Percentiles rank a stretch among this genome's conserved stretches.
These are phyloP conservation scores for Dichotomopilus funicola DNA, from an alignment of 2,329 filamentous ascomycete species.

Conservation along the genomic window DNA sequence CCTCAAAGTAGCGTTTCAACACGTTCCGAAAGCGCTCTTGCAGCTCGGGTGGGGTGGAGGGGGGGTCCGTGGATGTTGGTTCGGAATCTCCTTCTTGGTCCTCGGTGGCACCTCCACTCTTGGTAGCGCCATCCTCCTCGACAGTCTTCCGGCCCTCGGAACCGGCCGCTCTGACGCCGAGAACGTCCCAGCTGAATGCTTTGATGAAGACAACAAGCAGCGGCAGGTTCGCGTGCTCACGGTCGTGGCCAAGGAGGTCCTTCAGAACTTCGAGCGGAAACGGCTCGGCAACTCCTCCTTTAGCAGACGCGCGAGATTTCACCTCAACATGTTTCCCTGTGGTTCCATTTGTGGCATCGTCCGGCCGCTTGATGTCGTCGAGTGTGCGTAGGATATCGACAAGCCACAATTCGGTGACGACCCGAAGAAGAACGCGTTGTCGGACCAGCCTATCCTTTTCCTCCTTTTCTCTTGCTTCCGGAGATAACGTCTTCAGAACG, in stretches of 20 bases:
- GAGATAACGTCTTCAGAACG: constrained; percentile 66
- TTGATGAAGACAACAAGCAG: constrained; percentile 94
- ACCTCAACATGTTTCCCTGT: constrained; percentile 56
- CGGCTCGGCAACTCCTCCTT: constrained; percentile 69
- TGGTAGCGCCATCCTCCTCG: constrained; percentile 70
- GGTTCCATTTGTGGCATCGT: constrained; percentile 56
- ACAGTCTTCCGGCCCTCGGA: constrained; percentile 77
- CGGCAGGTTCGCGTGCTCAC: constrained; percentile 85
- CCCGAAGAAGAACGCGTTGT: constrained; percentile 77
- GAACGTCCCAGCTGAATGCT: constrained; percentile 89
- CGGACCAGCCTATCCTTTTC: constrained; percentile 87
- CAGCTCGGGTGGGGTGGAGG: constrained; percentile 68
- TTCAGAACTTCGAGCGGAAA: constrained; percentile 98
- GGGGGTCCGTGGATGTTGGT: constrained; percentile 54
- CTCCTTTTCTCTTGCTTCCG: constrained; percentile 84
- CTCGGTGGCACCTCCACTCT: constrained; percentile 33
- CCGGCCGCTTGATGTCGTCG: constrained; percentile 56
- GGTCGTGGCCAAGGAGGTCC: constrained; percentile 87
- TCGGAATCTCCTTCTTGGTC: constrained; percentile 44
- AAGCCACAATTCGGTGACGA: constrained; percentile 95
- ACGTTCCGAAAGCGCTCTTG: constrained; percentile 83
- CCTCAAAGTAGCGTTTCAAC: constrained; percentile 81
- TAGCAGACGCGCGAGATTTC: constrained; percentile 53
- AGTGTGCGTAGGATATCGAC: constrained; percentile 81
- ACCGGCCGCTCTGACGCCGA: constrained; percentile 67